Base-by-base conservation (phyloP, 164 flowering plant species). In the Vitis labrusca region DNA sequence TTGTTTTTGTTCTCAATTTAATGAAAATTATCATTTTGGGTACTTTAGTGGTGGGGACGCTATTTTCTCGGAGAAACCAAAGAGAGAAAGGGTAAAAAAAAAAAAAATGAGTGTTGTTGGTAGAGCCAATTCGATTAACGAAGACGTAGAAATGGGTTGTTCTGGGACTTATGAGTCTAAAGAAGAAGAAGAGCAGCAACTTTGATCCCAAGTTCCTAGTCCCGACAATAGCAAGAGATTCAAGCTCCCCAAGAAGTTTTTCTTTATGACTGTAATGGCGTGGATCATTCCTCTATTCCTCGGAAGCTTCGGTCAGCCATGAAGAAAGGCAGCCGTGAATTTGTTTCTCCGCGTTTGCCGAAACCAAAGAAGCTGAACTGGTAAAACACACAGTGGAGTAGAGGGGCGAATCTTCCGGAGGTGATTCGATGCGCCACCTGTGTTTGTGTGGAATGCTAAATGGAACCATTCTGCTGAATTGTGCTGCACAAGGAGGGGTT, bases 371-470 rank as follows among this genome's bases (percentile, higher is more conserved):
- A 17, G 17, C 0, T 17, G 17, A 17, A 17, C 17, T 17, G 0
- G 17, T 17, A 17, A 17, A 17, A 17, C 17, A 17, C 17, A 17
- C 0, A 88, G 64, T 94, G 98, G 98, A 77, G 83, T 37, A 81
- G 97, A 67, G 90, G 73, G 64, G 78, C 87, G 50, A 91, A 90
- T 71, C 66, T 88, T 76, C 97, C 97, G 62, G 90, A 83, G 65
- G 66, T 76, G n/a, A 69, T 88, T 3, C 76, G 72, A 74, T 93
- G 98, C 73, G 88, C 94, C 68, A 89, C 91, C 61, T 92, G 93
- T 66, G 97, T 82, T 55, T 76, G 81, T 65, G 89, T 86, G 23
- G 89, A 88, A 62, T 90, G 95, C 74, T 93, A 72, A 78, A 27
- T 0, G 16, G 57, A 16, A 1, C 37, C 37, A 32, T 32, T 32